These are phyloP conservation scores for Sequoiadendron giganteum DNA, from an alignment of 75 land plant genomes.

Conservation along the genomic window DNA sequence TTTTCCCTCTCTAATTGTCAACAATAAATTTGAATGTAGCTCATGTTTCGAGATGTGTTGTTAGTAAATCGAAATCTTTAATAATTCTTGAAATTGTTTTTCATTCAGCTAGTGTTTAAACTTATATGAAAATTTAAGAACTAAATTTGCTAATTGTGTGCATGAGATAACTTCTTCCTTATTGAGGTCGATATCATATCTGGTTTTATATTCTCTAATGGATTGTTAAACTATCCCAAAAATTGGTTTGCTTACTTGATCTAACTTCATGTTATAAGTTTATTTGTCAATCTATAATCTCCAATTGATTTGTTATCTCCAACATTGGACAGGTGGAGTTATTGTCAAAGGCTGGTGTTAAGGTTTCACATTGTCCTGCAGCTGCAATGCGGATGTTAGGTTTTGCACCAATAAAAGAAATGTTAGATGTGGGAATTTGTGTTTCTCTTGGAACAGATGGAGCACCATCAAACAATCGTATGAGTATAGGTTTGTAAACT, in stretches of 20 bases:
- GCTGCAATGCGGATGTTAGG: slow-evolving; percentile 98
- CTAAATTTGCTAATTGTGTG: neutral
- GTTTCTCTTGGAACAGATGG: slow-evolving; percentile 98
- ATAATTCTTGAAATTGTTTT: neutral
- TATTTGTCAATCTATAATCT: neutral
- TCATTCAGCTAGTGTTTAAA: neutral
- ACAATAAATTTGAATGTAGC: neutral
- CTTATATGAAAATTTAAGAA: neutral
- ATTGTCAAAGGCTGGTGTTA: slow-evolving; percentile 71
- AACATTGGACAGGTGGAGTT: slow-evolving; percentile 47
- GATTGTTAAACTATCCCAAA: neutral
- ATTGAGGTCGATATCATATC: neutral
- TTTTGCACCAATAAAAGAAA: slow-evolving; percentile 87
- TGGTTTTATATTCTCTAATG: neutral
- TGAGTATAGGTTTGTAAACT: slow-evolving; percentile 81
- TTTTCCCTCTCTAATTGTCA: no score
- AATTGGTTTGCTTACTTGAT: neutral
- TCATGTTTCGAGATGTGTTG: neutral
- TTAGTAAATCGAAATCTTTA: neutral
- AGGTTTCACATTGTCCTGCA: slow-evolving; percentile 98
- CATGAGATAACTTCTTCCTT: neutral
- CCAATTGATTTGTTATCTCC: neutral
- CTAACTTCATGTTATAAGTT: neutral
- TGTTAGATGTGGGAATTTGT: slow-evolving; percentile 80
- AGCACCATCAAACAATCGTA: slow-evolving; percentile 94